phyloP scores from a whole-genome alignment of 23 red algal genomes.

The Gracilaria caudata region DNA sequence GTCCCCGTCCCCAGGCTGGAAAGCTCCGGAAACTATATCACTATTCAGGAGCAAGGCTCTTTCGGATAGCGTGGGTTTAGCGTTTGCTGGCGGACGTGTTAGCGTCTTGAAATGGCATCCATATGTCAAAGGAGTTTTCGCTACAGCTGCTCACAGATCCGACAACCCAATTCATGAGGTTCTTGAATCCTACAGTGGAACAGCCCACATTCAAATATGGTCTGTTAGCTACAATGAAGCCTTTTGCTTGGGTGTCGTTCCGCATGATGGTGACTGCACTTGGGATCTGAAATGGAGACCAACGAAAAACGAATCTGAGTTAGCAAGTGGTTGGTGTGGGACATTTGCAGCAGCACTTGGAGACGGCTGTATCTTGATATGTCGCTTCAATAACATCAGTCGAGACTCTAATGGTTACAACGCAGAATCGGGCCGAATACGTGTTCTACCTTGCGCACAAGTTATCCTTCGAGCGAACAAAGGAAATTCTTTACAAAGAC shows the following conservation, averaged over 20 bases:
- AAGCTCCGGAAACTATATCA: not conserved
- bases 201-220: slow-evolving; percentile 65
- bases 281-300: slow-evolving; percentile 72
- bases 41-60: slow-evolving; percentile 27
- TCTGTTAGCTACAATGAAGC: not conserved
- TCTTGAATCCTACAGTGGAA: slow-evolving; percentile 33
- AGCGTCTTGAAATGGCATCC: slow-evolving; percentile 57
- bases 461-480: slow-evolving; percentile 13
- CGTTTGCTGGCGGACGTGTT: slow-evolving; percentile 43
- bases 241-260: slow-evolving; percentile 31
- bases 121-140: slow-evolving; percentile 20
- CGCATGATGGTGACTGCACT: slow-evolving; percentile 59
- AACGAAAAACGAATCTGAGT: not conserved
- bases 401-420: not conserved
- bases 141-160: slow-evolving; percentile 42
- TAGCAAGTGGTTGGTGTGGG: not conserved
- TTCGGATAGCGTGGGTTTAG: not conserved
- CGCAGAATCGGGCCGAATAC: not conserved
- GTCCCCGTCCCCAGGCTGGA: not conserved
- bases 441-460: slow-evolving; percentile 17
- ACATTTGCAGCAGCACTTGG: slow-evolving; percentile 62
- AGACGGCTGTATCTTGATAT: slow-evolving; percentile 46
- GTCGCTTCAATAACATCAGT: not conserved
- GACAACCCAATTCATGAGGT: slow-evolving; percentile 44
- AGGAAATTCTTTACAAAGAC: not conserved